Base-by-base conservation (phyloP, 768 basidiomycete species). In the Termitomyces sp. region DNA sequence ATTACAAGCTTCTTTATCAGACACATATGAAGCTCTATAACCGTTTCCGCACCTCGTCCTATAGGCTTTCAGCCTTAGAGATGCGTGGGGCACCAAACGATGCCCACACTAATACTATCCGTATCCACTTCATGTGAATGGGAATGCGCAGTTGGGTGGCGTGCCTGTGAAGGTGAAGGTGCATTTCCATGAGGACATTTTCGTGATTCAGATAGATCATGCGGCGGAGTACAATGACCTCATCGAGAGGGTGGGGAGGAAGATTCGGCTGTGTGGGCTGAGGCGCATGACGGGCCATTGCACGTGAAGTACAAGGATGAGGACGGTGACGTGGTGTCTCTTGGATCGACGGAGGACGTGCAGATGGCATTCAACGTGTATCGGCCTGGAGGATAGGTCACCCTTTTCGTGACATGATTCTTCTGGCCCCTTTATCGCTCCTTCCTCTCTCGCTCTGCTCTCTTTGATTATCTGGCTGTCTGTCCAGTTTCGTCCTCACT, bases 141-240 rank as follows among this genome's bases (percentile, higher is more conserved):
- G 48, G 33, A 43, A 3, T 18, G 22, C 1, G 13, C 32, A 24
- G 27, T 7, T 8, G 53, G n/a, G n/a, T 53, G 26, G 55, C n/a
- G 53, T 22, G 5, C 82, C 87, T 12, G 87, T 98, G 43, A 93
- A 95, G 69, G 87, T 98, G 68, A 96, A 96, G 74, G 93, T 98
- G 53, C 91, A 92, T 71, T 98, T 90, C 77, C 87, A 93, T 66
- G 91, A 95, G 65, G 95, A 97, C 69, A 90, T 97, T 46, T 98
- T 98, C 68, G 89, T 96, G 61, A 91, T 98, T 57, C 90, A 93
- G 72, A 92, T 96, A 26, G 82, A 91, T 43, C 82, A 88, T 60
- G 73, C 78, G 60, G 92, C 91, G 34, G 86, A 90, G 69, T 95
- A 88, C 71, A 79, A 76, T 53, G 91, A 94, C 44, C 79, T 98